A percentile compares a stretch with the other conserved stretches of the same genome.
These are phyloP conservation scores for Penicillium maclennaniae DNA, from an alignment of 495 filamentous ascomycete genomes.

Conservation along the genomic window DNA sequence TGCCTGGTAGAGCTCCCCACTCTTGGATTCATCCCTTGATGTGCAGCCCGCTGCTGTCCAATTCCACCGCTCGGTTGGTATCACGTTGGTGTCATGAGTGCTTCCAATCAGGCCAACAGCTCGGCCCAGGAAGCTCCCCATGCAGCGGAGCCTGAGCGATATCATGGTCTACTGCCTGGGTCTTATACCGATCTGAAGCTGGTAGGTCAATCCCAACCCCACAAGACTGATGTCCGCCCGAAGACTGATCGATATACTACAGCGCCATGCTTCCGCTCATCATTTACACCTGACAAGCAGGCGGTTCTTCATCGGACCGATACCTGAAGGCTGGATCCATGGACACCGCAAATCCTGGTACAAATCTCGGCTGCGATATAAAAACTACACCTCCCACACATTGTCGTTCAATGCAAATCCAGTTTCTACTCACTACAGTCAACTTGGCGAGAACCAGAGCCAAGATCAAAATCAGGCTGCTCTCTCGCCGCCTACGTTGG, in stretches of 20 bases:
- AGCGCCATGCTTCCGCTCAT: conserved; percentile 60
- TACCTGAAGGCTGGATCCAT: conserved; percentile 66
- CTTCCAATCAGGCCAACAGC: conserved; percentile 14
- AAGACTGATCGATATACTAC: conserved; percentile 8
- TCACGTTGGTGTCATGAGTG: conserved; percentile 30
- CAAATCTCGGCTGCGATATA: conserved; percentile 47
- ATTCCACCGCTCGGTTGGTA: conserved; percentile 2
- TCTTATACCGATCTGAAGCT: conserved; percentile 55
- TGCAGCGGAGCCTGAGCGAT: conserved; percentile 19
- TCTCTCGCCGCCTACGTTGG: conserved; percentile 8
- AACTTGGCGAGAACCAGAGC: conserved; percentile 25
- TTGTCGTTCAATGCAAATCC: conserved; percentile 52
- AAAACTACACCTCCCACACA: conserved; percentile 54
- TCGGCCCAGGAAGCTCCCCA: conserved; percentile 13
- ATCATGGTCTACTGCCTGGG: conserved; percentile 37
- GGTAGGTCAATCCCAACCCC: conserved; percentile 31
- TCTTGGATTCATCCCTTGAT: conserved; percentile 6
- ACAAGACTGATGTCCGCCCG: not conserved
- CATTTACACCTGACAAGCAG: conserved; percentile 62
- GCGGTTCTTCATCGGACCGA: conserved; percentile 65
- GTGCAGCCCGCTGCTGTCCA: not conserved
- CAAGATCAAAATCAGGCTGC: not conserved
- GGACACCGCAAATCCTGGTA: conserved; percentile 64
- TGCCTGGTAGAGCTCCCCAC: conserved; percentile 9
- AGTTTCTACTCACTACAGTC: conserved; percentile 36